Evolutionary conservation across 192 early-diverging fungal genomes (phyloP).

Genomic region (Backusella luteola): DNA sequence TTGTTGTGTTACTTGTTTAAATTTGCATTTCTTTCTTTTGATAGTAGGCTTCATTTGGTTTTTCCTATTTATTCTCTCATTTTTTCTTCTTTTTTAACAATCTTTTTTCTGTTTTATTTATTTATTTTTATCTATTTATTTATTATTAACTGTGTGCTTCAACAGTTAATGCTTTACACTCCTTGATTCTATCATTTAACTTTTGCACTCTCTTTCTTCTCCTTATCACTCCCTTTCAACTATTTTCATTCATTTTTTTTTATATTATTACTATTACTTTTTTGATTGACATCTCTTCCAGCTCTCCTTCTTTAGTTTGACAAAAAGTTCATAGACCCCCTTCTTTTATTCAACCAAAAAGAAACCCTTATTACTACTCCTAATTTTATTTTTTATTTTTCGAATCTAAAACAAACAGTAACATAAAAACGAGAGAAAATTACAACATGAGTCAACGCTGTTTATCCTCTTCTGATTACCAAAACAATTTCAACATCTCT

Average conservation of each 20-base stretch:
- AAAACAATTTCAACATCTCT: not conserved
- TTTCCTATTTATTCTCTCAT: slow-evolving; percentile 5
- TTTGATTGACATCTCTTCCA: slow-evolving; percentile 9
- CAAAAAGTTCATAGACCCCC: not conserved
- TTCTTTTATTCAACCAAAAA: not conserved
- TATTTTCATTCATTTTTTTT: not conserved
- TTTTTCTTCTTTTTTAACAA: not conserved
- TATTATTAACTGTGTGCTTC: slow-evolving; percentile 5
- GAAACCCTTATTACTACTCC: not conserved
- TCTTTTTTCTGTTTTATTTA: not conserved
- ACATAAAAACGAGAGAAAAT: not conserved
- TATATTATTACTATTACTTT: not conserved
- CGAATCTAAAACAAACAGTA: not conserved
- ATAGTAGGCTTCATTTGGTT: slow-evolving; percentile 1
- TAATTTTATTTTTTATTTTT: not conserved
- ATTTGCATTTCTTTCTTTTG: slow-evolving; percentile 4
- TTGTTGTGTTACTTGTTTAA: not conserved
- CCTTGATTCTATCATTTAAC: not conserved
- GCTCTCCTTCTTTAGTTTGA: slow-evolving; percentile 1
- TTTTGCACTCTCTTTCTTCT: not conserved
- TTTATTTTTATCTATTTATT: not conserved
- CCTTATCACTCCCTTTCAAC: slow-evolving; percentile 4
- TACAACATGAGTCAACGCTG: slow-evolving; percentile 5
- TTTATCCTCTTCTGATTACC: slow-evolving; percentile 11
- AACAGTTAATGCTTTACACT: slow-evolving; percentile 2